A percentile compares a stretch with the other conserved stretches of the same genome.
Evolutionary conservation across 768 basidiomycete species (phyloP).

Genomic region (Porphyrellus cyaneotinctus): DNA sequence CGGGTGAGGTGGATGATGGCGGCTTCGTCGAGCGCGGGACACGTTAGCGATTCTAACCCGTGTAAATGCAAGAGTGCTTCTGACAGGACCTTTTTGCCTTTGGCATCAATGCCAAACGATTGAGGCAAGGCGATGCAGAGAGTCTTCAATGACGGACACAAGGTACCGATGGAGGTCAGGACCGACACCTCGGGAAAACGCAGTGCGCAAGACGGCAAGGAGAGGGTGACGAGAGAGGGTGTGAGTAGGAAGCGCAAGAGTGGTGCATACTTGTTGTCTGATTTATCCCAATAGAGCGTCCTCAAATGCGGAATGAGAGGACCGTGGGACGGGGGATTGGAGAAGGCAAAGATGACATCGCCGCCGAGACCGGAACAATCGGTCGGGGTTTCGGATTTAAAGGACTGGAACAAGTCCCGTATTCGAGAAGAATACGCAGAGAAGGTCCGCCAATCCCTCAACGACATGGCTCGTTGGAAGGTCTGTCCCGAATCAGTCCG

Average conservation of each 20-base stretch:
- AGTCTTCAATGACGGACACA: slow-evolving; percentile 18
- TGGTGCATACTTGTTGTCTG: slow-evolving; percentile 12
- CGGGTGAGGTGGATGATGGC: slow-evolving; percentile 24
- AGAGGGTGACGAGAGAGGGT: slow-evolving; percentile 17
- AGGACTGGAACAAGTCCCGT: slow-evolving; percentile 6
- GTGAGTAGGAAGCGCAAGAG: slow-evolving; percentile 22
- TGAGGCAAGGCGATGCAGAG: slow-evolving; percentile 6
- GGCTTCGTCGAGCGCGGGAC: slow-evolving; percentile 18
- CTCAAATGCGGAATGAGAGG: slow-evolving; percentile 23
- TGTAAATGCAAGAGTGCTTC: slow-evolving; percentile 17
- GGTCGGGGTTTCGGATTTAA: not conserved
- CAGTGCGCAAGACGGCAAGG: slow-evolving; percentile 6
- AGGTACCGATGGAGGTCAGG: slow-evolving; percentile 16
- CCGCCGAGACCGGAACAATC: slow-evolving; percentile 9
- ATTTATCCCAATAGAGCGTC: slow-evolving; percentile 18
- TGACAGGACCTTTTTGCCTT: slow-evolving; percentile 21
- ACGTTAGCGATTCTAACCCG: slow-evolving; percentile 15
- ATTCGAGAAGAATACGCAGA: slow-evolving; percentile 25
- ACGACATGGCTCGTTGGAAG: slow-evolving; percentile 24
- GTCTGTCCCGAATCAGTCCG: slow-evolving; percentile 15
- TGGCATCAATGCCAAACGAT: slow-evolving; percentile 4
- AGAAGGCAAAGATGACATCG: slow-evolving; percentile 25
- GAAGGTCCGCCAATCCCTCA: slow-evolving; percentile 28
- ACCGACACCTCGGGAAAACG: slow-evolving; percentile 18
- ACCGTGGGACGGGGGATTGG: slow-evolving; percentile 17